phyloP scores from a whole-genome alignment of 106 monocot genomes.

The Apostasia shenzhenica region DNA sequence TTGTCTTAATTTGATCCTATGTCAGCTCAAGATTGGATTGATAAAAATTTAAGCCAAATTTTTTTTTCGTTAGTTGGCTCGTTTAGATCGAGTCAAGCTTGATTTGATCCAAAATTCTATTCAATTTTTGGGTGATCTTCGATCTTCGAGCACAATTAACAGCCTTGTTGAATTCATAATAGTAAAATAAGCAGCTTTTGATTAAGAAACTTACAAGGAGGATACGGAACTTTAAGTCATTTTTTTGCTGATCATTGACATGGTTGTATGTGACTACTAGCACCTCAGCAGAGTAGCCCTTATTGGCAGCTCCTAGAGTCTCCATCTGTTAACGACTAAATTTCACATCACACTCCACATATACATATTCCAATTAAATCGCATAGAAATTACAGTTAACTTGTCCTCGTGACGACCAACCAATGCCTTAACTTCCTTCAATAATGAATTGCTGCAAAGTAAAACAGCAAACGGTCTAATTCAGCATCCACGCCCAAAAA shows the following conservation, averaged over 20 bases:
- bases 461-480: neutral
- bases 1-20: no score
- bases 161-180: neutral
- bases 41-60: no score
- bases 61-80: no score
- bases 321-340: constrained; percentile 51
- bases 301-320: constrained; percentile 43
- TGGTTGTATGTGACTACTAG: constrained; percentile 62
- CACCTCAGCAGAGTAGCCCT: constrained; percentile 71
- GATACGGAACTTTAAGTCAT: constrained; percentile 46
- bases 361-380: neutral
- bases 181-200: constrained; percentile 1
- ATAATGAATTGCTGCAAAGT: constrained; percentile 52
- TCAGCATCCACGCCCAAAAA: neutral
- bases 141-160: no score
- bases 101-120: no score
- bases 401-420: constrained; percentile 67
- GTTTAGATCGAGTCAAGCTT: no score
- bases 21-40: no score
- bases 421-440: constrained; percentile 61
- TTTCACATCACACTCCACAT: neutral
- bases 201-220: constrained; percentile 70
- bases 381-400: constrained; percentile 38
- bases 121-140: no score
- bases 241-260: constrained; percentile 14